These are phyloP conservation scores for Citrullus amarus DNA, from an alignment of 306 rosid genomes.

Conservation along the genomic window DNA sequence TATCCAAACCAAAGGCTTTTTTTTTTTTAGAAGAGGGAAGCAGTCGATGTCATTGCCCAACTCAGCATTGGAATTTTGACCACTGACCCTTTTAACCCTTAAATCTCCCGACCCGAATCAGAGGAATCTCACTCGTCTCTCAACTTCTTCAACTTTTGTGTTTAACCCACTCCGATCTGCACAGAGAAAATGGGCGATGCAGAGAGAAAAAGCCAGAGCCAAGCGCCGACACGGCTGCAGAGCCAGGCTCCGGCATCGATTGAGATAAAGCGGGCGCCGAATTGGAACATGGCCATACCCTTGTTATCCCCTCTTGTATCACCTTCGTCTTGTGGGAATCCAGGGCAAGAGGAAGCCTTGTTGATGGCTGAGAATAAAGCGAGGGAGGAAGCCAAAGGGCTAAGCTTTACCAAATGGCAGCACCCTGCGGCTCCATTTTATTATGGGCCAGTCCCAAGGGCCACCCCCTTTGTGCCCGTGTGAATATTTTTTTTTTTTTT, in stretches of 20 bases:
- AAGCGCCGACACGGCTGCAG: constrained; percentile 55
- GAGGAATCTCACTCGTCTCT: neutral
- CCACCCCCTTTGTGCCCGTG: constrained; percentile 35
- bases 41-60: neutral
- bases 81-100: neutral
- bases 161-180: neutral
- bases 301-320: constrained; percentile 69
- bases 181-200: constrained; percentile 31
- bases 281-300: constrained; percentile 92
- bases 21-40: neutral
- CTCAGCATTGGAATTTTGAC: constrained; percentile 1
- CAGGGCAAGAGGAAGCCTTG: constrained; percentile 6
- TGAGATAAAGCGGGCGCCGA: constrained; percentile 36
- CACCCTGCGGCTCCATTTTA: constrained; percentile 96
- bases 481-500: neutral
- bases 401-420: constrained; percentile 66
- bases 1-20: neutral
- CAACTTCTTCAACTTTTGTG: neutral
- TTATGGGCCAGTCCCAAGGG: constrained; percentile 37
- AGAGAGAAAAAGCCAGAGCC: constrained; percentile 12
- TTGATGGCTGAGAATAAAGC: constrained; percentile 13
- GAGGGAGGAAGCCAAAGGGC: constrained; percentile 23
- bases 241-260: constrained; percentile 71
- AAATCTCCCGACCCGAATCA: neutral
- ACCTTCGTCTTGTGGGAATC: constrained; percentile 24